Percentiles rank a stretch among this genome's conserved stretches.
phyloP scores from a whole-genome alignment of 176 grass and related monocot genomes.

The Olyra latifolia region DNA sequence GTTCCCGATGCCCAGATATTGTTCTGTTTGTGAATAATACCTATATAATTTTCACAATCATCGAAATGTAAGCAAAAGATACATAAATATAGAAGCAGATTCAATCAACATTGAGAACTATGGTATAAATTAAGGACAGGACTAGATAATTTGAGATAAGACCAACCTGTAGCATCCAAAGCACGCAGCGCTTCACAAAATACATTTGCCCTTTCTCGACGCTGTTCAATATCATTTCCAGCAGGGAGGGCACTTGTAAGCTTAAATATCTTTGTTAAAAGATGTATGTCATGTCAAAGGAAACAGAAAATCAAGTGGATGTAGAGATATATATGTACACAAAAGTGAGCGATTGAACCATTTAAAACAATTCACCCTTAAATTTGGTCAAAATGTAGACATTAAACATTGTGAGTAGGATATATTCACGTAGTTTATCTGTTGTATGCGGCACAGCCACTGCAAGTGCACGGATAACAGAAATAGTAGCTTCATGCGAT shows the following conservation, averaged over 20 bases:
- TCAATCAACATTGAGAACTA: slow-evolving; percentile 5
- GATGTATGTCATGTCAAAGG: slow-evolving; percentile 87
- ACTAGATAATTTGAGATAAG: slow-evolving; percentile 14
- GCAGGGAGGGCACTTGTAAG: slow-evolving; percentile 54
- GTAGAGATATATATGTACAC: slow-evolving; percentile 25
- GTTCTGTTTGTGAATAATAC: background rate
- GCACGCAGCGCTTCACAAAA: slow-evolving; percentile 94
- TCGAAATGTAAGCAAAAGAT: slow-evolving; percentile 9
- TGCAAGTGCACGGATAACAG: slow-evolving; percentile 81
- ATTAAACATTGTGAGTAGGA: slow-evolving; percentile 53
- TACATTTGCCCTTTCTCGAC: slow-evolving; percentile 75
- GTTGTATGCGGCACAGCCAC: slow-evolving; percentile 86
- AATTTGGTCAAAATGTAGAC: slow-evolving; percentile 21
- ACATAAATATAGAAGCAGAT: slow-evolving; percentile 4
- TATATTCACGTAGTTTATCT: slow-evolving; percentile 97
- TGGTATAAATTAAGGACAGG: slow-evolving; percentile 10
- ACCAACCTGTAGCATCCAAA: slow-evolving; percentile 87
- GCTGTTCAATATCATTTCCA: slow-evolving; percentile 50
- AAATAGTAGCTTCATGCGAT: slow-evolving; percentile 87
- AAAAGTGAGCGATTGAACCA: slow-evolving; percentile 7
- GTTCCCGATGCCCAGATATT: background rate
- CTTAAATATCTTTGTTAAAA: slow-evolving; percentile 91
- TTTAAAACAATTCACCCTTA: no score
- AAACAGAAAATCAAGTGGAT: slow-evolving; percentile 39
- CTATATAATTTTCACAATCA: slow-evolving; percentile 13